Conservation (phyloP, 129 eudicot genomes). For the Rutidosis leptorrhynchoides region DNA sequence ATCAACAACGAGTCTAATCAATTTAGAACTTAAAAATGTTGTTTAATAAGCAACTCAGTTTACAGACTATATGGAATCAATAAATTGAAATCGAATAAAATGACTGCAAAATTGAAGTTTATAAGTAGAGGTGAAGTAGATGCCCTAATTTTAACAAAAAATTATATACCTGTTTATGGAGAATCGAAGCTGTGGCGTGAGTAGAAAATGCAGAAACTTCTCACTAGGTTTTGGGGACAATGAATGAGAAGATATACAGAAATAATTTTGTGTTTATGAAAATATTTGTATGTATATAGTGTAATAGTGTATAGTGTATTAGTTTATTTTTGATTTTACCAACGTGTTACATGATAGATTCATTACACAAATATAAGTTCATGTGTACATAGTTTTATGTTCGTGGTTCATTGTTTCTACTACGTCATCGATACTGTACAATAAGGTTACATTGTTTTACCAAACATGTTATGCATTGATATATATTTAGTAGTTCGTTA, state of each 20-base stretch:
- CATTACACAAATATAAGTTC: no score
- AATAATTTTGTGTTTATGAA: no score
- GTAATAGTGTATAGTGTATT: no score
- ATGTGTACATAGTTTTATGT: no score
- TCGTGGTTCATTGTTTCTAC: no score
- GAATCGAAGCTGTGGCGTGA: constrained; percentile 27
- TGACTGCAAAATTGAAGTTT: constrained; percentile 1
- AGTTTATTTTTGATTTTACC: constrained; percentile 27
- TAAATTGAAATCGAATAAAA: constrained; percentile 11
- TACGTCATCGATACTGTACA: no score
- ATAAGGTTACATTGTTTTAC: no score
- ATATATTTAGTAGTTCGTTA: no score
- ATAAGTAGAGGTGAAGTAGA: constrained; percentile 10
- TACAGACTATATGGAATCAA: constrained; percentile 11
- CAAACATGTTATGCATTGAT: no score
- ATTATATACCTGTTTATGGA: constrained; percentile 12
- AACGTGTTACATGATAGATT: no score
- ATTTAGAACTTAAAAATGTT: constrained; percentile 24
- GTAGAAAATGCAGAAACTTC: constrained; percentile 14
- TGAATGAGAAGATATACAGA: constrained; percentile 22
- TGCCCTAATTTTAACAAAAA: neutral
- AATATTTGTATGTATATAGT: no score
- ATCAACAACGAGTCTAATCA: constrained; percentile 19
- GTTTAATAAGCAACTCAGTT: constrained; percentile 17
- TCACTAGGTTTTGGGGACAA: constrained; percentile 37